These are phyloP conservation scores for Lycium barbarum DNA, from an alignment of 257 asterid genomes.

Conservation along the genomic window DNA sequence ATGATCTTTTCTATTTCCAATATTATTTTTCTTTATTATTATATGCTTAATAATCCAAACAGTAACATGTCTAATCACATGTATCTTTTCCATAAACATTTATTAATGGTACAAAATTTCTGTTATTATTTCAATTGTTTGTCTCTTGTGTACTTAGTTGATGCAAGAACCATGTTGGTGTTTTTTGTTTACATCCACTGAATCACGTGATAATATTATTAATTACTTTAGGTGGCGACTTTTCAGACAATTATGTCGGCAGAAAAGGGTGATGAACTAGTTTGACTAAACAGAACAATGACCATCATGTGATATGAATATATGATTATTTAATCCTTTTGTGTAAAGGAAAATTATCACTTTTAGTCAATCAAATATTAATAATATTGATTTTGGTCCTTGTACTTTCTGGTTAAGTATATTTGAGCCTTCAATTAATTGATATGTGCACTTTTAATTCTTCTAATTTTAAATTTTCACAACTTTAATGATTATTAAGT, in stretches of 20 bases:
- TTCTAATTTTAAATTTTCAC: too few species aligned
- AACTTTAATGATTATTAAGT: too few species aligned
- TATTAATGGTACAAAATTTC: background rate
- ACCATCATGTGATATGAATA: constrained; percentile 22
- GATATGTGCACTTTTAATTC: too few species aligned
- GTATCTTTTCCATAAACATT: background rate
- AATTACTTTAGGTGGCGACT: background rate
- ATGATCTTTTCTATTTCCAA: background rate
- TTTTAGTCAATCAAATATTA: background rate
- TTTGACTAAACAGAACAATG: constrained; percentile 25
- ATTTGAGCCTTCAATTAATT: too few species aligned
- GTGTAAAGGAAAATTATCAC: background rate
- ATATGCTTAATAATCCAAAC: background rate
- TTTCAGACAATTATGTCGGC: constrained; percentile 27
- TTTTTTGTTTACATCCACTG: constrained; percentile 23
- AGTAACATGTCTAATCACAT: constrained; percentile 22
- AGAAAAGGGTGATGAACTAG: background rate
- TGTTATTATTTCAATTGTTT: background rate
- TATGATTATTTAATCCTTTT: background rate
- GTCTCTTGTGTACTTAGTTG: constrained; percentile 8
- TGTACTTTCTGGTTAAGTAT: background rate
- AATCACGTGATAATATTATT: constrained; percentile 9
- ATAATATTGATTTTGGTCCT: background rate
- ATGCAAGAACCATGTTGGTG: constrained; percentile 4
- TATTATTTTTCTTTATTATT: background rate